Conservation (phyloP, 257 asterid species). For the Prunella vulgaris region DNA sequence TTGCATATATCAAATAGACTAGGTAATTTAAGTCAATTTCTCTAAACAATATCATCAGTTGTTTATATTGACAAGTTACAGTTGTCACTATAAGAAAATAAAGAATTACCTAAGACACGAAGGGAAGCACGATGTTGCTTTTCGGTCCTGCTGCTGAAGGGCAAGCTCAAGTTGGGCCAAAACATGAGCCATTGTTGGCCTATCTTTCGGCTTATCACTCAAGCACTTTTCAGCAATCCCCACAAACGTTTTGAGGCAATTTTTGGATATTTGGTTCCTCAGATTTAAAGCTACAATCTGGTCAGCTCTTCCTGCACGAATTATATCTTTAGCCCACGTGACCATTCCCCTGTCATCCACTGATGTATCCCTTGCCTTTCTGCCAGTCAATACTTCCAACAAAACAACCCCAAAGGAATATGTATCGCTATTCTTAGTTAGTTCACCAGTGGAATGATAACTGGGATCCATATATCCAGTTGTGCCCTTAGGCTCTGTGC, state of each 20-base stretch:
- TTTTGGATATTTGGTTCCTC: not conserved
- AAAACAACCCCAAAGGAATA: constrained; percentile 7
- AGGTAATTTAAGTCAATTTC: too few species aligned
- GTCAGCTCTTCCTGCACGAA: not conserved
- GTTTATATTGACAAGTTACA: too few species aligned
- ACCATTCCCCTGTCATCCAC: not conserved
- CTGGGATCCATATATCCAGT: constrained; percentile 3
- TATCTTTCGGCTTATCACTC: not conserved
- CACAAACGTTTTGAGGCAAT: not conserved
- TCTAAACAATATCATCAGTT: too few species aligned
- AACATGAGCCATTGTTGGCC: constrained; percentile 11
- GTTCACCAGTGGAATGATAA: not conserved
- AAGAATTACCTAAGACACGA: too few species aligned
- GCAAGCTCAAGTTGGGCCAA: constrained; percentile 1
- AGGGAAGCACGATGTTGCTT: too few species aligned
- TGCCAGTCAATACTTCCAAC: constrained; percentile 11
- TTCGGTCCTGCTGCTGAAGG: not conserved
- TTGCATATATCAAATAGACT: too few species aligned
- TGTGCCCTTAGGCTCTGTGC: not conserved
- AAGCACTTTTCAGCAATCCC: not conserved
- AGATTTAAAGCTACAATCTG: constrained; percentile 19
- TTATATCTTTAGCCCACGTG: constrained; percentile 9
- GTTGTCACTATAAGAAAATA: too few species aligned
- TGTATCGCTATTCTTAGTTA: not conserved
- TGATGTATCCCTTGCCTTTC: not conserved